Base-by-base conservation (phyloP, 768 basidiomycete species). In the Boletus coccyginus region DNA sequence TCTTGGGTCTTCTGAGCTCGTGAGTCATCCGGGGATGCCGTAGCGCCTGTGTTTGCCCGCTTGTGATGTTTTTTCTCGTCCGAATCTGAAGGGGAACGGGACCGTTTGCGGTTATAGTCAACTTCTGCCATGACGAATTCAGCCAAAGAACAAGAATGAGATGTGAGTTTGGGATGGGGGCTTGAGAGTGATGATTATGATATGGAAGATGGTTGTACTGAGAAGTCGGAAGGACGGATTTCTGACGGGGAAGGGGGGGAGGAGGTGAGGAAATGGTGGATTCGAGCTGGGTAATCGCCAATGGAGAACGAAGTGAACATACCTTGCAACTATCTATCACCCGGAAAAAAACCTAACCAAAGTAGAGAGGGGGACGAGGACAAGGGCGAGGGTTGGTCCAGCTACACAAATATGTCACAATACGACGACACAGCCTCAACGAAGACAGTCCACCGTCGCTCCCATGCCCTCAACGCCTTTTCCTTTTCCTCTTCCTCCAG, bases 81-180 rank as follows among this genome's bases (percentile, higher is more conserved):
- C 71, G 78, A 81, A 76, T 90, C 88, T 68, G 88, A 90, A 56
- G 89, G 86, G 51, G 90, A 92, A 70, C 90, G 90, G 64, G 90
- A 92, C 68, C 90, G 83, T 75, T 92, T 92, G 76, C 90, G 87
- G 72, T 79, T 89, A 63, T 81, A 79, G 78, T 91, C 89, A 79
- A 83, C 81, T 81, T 90, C 89, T 90, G 87, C 85, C 88, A 90
- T 90, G 74, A 80, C 83, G 80, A 80, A 81, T 80, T 82, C 69
- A 85, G 79, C 60, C 58, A 73, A 75, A 74, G 65, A 73, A 74
- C 69, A 71, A 64, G 60, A 63, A 66, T 60, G 68, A 60, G 53
- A 63, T 70, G 77, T 66, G 71, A 66, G 68, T 69, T 72, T 71
- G 64, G 69, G 74, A 74, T 75, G 74, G 69, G 75, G 73, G 70